These are phyloP conservation scores for Spathaspora arborariae DNA, from an alignment of 805 yeast species.

Conservation along the genomic window DNA sequence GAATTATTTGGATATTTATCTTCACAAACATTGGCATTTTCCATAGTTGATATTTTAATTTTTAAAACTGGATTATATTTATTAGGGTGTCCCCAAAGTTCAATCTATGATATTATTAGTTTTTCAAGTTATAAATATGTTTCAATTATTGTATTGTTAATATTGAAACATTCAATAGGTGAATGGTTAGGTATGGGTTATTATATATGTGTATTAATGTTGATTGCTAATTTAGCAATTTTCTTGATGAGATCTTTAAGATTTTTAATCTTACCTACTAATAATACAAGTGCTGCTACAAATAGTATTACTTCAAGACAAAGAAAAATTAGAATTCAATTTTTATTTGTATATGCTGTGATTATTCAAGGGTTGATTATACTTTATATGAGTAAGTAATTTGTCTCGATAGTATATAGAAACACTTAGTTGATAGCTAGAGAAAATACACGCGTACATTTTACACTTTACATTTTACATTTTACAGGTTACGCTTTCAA, in stretches of 20 bases:
- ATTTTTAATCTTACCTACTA: conserved; percentile 58
- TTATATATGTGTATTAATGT: conserved; percentile 30
- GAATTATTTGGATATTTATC: conserved; percentile 84
- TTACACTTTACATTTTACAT: not conserved
- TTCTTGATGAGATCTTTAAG: conserved; percentile 69
- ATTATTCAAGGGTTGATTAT: conserved; percentile 72
- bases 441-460: not conserved
- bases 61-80: conserved; percentile 82
- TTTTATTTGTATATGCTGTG: conserved; percentile 79
- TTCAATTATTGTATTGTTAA: conserved; percentile 58
- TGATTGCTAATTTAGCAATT: conserved; percentile 45
- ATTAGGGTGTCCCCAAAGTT: conserved; percentile 57
- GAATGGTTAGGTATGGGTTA: conserved; percentile 26
- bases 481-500: not conserved
- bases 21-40: conserved; percentile 80
- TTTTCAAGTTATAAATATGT: conserved; percentile 95
- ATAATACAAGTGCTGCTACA: conserved; percentile 25
- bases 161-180: conserved; percentile 46
- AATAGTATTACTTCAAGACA: conserved; percentile 62
- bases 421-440: not conserved
- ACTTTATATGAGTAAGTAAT: conserved; percentile 56
- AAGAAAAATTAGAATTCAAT: conserved; percentile 80
- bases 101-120: conserved; percentile 76
- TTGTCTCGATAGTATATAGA: not conserved
- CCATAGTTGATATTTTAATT: conserved; percentile 68